Conservation (phyloP, 495 filamentous ascomycete species). For the Xylaria sp. region DNA sequence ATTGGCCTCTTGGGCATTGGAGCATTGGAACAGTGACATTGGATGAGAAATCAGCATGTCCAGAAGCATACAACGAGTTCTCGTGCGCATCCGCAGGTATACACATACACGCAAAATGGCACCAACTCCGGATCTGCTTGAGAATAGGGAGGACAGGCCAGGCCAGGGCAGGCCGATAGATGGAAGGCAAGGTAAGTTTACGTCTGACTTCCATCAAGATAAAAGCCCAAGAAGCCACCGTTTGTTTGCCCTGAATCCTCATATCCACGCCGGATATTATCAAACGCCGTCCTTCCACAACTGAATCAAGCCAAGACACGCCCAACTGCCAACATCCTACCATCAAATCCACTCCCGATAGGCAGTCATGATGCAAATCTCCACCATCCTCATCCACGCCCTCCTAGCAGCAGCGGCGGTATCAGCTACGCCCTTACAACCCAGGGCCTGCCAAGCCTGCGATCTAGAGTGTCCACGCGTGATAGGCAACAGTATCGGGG, state of each 20-base stretch:
- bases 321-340: not conserved
- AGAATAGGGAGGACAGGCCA: too few relatives aligned
- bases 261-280: too few relatives aligned
- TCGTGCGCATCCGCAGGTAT: not conserved
- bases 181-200: not conserved
- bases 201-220: not conserved
- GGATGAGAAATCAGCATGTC: not conserved
- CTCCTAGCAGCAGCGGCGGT: not conserved
- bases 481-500: slow-evolving; percentile 12
- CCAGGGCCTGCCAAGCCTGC: not conserved
- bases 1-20: not conserved
- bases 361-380: not conserved
- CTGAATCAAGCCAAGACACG: not conserved
- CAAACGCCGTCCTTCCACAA: too few relatives aligned
- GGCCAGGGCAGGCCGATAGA: not conserved
- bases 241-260: too few relatives aligned
- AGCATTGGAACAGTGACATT: not conserved
- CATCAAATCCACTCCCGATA: too few relatives aligned
- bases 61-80: not conserved
- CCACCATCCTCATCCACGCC: not conserved
- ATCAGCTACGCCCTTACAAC: not conserved
- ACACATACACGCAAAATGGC: not conserved
- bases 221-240: not conserved
- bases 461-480: slow-evolving; percentile 5
- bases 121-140: not conserved